Evolutionary conservation across 2,329 filamentous ascomycete genomes (phyloP).

Genomic region (Xylaria sp.): DNA sequence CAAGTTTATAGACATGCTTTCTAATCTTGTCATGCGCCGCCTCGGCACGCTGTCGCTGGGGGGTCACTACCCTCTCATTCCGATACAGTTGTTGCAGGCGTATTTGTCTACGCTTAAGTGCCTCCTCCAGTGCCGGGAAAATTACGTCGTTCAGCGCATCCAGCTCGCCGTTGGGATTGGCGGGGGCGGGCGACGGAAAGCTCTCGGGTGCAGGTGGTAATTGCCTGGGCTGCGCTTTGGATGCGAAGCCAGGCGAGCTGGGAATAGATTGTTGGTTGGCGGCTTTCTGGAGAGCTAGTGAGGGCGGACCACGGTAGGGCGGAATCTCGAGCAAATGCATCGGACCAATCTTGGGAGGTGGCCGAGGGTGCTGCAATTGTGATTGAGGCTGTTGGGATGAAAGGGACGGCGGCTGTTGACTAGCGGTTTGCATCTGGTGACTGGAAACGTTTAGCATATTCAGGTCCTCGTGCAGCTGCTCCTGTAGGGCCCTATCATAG

Average conservation of each 20-base stretch:
- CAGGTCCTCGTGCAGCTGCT: conserved; percentile 72
- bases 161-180: conserved; percentile 73
- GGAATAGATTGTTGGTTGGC: conserved; percentile 46
- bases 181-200: conserved; percentile 66
- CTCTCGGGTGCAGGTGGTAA: conserved; percentile 54
- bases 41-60: conserved; percentile 74
- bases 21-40: conserved; percentile 83
- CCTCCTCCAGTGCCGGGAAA: conserved; percentile 90
- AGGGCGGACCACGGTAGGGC: conserved; percentile 58
- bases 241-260: conserved; percentile 62
- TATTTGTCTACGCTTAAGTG: conserved; percentile 80
- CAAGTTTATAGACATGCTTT: conserved; percentile 82
- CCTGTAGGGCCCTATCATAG: conserved; percentile 69
- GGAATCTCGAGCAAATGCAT: conserved; percentile 66
- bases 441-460: conserved; percentile 62
- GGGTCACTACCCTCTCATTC: conserved; percentile 60
- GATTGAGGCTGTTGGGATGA: conserved; percentile 49
- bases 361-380: conserved; percentile 50
- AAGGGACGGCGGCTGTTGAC: conserved; percentile 39
- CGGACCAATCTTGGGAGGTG: conserved; percentile 52
- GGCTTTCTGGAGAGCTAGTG: conserved; percentile 40
- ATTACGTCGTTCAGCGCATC: conserved; percentile 92
- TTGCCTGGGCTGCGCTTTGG: conserved; percentile 64
- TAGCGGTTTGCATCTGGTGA: conserved; percentile 36
- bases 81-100: conserved; percentile 64